Evolutionary conservation across 257 asterid species (phyloP).

Genomic region (Ballota nigra): DNA sequence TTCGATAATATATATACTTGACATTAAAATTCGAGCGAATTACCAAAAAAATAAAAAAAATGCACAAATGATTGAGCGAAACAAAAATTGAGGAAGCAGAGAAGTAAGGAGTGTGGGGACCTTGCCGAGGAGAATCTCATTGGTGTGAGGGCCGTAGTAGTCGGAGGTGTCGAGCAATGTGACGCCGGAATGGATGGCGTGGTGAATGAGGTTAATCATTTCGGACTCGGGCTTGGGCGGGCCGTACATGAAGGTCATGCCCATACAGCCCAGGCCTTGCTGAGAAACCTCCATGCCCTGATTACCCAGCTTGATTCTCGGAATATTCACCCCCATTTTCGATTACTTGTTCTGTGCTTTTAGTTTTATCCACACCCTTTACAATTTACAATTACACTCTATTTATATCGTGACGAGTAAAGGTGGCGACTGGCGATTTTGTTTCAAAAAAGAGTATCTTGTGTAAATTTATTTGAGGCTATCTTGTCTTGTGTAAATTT

Average conservation of each 20-base stretch:
- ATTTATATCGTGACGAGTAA: no score
- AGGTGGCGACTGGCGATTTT: no score
- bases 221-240: slow-evolving; percentile 35
- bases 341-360: no score
- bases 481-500: no score
- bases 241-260: slow-evolving; percentile 31
- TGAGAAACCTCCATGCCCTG: slow-evolving; percentile 34
- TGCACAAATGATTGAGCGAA: not conserved
- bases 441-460: no score
- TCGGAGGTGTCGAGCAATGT: slow-evolving; percentile 41
- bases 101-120: not conserved
- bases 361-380: no score
- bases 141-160: slow-evolving; percentile 36
- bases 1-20: not conserved
- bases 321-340: slow-evolving; percentile 28
- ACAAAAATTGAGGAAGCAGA: not conserved
- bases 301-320: slow-evolving; percentile 36
- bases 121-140: slow-evolving; percentile 33
- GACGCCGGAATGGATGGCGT: slow-evolving; percentile 32
- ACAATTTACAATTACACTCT: no score
- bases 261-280: slow-evolving; percentile 42
- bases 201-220: slow-evolving; percentile 31
- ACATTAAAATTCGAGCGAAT: not conserved
- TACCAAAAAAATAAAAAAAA: not conserved
- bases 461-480: no score